Conservation (phyloP, 805 yeast genomes). For the Spathaspora passalidarum region DNA sequence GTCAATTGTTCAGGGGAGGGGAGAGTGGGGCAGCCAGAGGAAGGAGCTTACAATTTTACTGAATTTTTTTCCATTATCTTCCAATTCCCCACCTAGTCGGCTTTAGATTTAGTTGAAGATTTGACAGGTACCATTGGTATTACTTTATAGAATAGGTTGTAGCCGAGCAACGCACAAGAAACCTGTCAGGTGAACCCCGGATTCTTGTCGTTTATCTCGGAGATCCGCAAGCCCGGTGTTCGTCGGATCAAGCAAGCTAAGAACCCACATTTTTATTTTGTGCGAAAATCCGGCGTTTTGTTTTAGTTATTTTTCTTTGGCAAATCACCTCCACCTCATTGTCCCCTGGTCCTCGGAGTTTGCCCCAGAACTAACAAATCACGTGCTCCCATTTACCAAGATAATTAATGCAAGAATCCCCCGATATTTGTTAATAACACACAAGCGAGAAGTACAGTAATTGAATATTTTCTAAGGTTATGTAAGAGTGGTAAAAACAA, state of each 20-base stretch:
- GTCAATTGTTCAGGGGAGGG: not conserved
- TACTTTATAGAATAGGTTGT: too few species aligned
- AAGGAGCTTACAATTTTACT: not conserved
- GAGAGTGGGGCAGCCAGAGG: not conserved
- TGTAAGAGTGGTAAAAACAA: not conserved
- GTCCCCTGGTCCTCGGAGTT: slow-evolving; percentile 2
- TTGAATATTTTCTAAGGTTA: not conserved
- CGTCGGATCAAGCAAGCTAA: not conserved
- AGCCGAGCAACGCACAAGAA: too few species aligned
- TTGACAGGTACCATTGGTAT: too few species aligned
- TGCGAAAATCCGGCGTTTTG: not conserved
- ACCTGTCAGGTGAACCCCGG: not conserved
- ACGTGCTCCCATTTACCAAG: too few species aligned
- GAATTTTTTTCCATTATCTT: too few species aligned
- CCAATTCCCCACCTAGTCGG: too few species aligned
- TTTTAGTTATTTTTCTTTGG: not conserved
- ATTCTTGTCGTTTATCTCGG: not conserved
- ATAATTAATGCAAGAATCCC: not conserved
- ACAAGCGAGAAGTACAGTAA: not conserved
- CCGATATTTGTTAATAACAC: too few species aligned
- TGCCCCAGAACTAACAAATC: not conserved
- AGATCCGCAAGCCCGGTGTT: not conserved
- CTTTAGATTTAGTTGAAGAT: too few species aligned
- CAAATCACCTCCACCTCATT: not conserved
- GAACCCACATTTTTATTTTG: not conserved